Percentiles rank a stretch among this genome's conserved stretches.
phyloP scores from a whole-genome alignment of 2,329 filamentous ascomycete genomes.

The Aspergillus sp. region DNA sequence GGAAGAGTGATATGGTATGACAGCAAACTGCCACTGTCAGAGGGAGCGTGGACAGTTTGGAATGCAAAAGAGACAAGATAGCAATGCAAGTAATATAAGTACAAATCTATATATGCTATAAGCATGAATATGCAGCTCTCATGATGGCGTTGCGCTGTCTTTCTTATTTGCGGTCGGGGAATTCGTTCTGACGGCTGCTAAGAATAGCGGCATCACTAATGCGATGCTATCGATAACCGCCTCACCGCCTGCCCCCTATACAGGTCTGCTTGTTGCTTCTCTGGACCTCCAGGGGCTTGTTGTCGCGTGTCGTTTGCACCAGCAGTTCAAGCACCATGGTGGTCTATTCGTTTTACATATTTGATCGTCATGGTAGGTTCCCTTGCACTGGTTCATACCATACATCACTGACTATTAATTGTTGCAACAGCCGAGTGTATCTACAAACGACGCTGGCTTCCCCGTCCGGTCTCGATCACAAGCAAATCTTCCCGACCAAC shows the following conservation, averaged over 20 bases:
- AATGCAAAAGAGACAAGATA: not conserved
- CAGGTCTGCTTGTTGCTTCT: not conserved
- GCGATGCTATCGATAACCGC: not conserved
- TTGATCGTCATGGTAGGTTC: constrained; percentile 83
- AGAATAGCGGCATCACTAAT: not conserved
- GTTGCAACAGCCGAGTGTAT: constrained; percentile 76
- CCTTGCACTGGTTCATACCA: not conserved
- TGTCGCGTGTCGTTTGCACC: not conserved
- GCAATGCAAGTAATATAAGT: not conserved
- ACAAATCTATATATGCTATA: not conserved
- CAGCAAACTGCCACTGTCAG: not conserved
- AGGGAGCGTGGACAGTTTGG: not conserved
- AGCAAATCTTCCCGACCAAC: constrained; percentile 45
- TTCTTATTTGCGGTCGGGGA: not conserved
- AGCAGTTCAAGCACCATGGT: constrained; percentile 56
- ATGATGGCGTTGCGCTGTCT: too few relatives aligned
- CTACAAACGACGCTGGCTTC: constrained; percentile 82
- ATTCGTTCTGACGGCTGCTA: not conserved
- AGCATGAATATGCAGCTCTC: too few relatives aligned
- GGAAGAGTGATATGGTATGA: constrained; percentile 6
- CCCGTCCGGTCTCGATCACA: constrained; percentile 43
- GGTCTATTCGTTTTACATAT: constrained; percentile 97
- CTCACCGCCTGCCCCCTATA: not conserved
- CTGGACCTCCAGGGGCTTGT: not conserved
- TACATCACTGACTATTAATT: constrained; percentile 4